A percentile compares a stretch with the other conserved stretches of the same genome.
Conservation (phyloP, 352 stramenopile species). For the Phytophthora ohioensis region DNA sequence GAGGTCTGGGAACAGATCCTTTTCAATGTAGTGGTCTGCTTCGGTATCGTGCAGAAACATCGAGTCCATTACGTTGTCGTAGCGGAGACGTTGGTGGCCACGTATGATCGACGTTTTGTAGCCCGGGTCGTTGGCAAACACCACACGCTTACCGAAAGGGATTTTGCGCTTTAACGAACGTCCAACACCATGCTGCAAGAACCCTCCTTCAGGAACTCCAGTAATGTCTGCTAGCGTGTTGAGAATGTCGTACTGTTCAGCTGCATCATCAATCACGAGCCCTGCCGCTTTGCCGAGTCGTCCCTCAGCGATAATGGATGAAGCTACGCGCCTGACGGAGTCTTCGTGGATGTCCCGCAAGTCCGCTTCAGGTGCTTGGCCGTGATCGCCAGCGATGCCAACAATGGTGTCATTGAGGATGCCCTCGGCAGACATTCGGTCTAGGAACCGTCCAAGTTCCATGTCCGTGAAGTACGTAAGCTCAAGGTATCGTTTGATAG, state of each 20-base stretch:
- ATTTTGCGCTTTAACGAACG: conserved; percentile 16
- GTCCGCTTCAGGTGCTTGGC: conserved; percentile 23
- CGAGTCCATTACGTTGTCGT: conserved; percentile 36
- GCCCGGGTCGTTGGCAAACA: conserved; percentile 8
- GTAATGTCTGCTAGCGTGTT: conserved; percentile 19
- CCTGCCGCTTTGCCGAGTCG: conserved; percentile 28
- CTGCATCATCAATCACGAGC: conserved; percentile 30
- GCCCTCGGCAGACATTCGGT: conserved; percentile 45
- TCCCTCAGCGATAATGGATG: conserved; percentile 39
- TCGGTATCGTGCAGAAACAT: conserved; percentile 44
- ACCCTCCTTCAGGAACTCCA: conserved; percentile 4
- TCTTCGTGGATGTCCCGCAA: conserved; percentile 29
- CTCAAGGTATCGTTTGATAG: conserved; percentile 41
- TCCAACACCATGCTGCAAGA: conserved; percentile 7
- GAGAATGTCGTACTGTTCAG: conserved; percentile 19
- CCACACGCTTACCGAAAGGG: conserved; percentile 1
- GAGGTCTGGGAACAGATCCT: conserved; percentile 41
- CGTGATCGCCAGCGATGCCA: conserved; percentile 45
- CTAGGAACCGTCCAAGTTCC: conserved; percentile 51
- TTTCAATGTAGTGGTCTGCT: conserved; percentile 37
- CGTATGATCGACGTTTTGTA: conserved; percentile 10
- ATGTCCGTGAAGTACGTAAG: conserved; percentile 53
- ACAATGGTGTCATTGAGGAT: conserved; percentile 59
- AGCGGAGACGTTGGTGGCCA: conserved; percentile 45
- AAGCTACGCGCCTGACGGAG: conserved; percentile 36